These are phyloP conservation scores for Trichoderma afroharzianum DNA, from an alignment of 2,329 filamentous ascomycete species.

Conservation along the genomic window DNA sequence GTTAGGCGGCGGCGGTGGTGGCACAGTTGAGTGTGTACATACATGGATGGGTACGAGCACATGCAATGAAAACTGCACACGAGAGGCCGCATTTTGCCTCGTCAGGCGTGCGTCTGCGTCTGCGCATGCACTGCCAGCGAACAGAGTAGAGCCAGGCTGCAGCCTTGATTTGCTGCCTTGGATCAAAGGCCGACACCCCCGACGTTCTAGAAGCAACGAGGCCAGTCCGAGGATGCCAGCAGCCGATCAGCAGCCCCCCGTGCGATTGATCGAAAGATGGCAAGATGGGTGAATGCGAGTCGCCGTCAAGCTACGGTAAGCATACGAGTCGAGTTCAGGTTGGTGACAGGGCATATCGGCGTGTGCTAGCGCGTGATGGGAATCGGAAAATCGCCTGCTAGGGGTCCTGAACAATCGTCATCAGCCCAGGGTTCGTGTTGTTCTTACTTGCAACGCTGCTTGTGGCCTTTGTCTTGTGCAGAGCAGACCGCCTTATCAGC, in stretches of 20 bases:
- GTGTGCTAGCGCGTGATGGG: neutral
- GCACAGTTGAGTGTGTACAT: neutral
- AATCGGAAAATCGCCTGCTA: neutral
- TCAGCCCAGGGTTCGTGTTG: neutral
- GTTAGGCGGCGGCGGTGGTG: neutral
- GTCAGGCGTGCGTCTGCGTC: neutral
- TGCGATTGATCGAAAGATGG: neutral
- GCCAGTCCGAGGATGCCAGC: neutral
- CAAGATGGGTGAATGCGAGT: neutral
- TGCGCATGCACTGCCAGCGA: neutral
- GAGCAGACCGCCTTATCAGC: neutral
- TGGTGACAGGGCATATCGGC: neutral
- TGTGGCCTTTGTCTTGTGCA: no score
- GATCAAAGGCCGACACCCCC: neutral
- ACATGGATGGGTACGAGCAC: neutral
- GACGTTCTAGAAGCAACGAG: neutral
- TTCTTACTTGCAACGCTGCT: no score
- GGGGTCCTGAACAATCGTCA: neutral
- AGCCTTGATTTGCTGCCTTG: neutral
- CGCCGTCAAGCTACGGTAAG: neutral
- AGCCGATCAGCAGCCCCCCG: slow-evolving; percentile 1
- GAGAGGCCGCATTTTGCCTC: neutral
- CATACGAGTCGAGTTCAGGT: neutral
- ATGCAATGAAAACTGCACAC: neutral
- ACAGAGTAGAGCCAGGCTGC: neutral